phyloP scores from a whole-genome alignment of 2,329 filamentous ascomycete species.

The Aspergillus fischeri region DNA sequence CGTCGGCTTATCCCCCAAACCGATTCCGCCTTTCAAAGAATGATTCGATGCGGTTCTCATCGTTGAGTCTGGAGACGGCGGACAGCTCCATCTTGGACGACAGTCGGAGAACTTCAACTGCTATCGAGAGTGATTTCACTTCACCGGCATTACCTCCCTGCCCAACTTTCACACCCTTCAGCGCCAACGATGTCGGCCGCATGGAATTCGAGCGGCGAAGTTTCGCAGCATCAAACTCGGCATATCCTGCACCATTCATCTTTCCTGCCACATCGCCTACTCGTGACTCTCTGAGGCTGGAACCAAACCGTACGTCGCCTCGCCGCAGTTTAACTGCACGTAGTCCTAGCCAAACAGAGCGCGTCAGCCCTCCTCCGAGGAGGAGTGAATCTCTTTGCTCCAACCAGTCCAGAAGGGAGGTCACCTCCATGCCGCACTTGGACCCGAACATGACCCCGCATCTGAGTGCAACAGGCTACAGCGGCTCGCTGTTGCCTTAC shows the following conservation, averaged over 20 bases:
- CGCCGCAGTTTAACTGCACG: conserved; percentile 34
- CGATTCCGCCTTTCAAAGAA: conserved; percentile 32
- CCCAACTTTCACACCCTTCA: conserved; percentile 33
- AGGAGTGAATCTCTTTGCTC: conserved; percentile 30
- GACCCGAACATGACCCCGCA: conserved; percentile 14
- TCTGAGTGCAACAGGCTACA: conserved; percentile 7
- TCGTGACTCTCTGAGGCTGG: conserved; percentile 19
- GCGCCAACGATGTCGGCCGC: conserved; percentile 34
- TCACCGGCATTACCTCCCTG: conserved; percentile 32
- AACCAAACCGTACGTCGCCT: conserved; percentile 22
- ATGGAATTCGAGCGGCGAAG: conserved; percentile 26
- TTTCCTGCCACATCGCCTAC: conserved; percentile 21
- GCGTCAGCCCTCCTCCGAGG: conserved; percentile 22
- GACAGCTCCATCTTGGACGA: conserved; percentile 38
- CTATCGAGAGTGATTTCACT: conserved; percentile 24
- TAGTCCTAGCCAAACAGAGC: conserved; percentile 23
- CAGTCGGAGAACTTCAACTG: conserved; percentile 22
- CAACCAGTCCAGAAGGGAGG: conserved; percentile 16
- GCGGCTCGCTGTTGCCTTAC: conserved; percentile 15
- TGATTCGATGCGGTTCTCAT: conserved; percentile 34
- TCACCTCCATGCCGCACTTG: conserved; percentile 7
- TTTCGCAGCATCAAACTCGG: conserved; percentile 21
- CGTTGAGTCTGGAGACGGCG: conserved; percentile 35
- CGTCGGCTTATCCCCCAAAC: conserved; percentile 26
- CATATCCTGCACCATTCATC: conserved; percentile 23